Base-by-base conservation (phyloP, 2,329 filamentous ascomycete genomes). In the Colletotrichum orbiculare region DNA sequence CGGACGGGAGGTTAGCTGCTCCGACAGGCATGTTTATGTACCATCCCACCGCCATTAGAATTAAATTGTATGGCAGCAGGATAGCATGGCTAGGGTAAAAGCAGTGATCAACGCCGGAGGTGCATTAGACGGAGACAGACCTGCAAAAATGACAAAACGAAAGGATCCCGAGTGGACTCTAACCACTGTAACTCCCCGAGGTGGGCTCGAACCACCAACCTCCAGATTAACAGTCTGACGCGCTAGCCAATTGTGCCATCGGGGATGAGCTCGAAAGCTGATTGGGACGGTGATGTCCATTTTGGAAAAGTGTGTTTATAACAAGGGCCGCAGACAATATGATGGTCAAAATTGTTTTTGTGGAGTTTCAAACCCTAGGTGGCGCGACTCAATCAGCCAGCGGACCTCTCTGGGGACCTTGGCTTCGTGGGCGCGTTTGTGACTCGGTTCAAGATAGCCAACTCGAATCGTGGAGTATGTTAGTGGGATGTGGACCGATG, bases 181-280 rank as follows among this genome's bases (percentile, higher is more conserved):
- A 66, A 57, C 63, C 63, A 57, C 63, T 63, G 0, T 4, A 7
- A 9, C 62, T 65, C 62, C 62, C 62, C 63, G 62, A 65, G 62
- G 63, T 66, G 63, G 63, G 63, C 25, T 25, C 25, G 25, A 25
- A 25, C 25, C 25, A 25, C 25, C 25, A 25, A 25, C 25, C 25
- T 25, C 25, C 25, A 25, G 25, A 25, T 25, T 25, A 25, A 25
- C 25, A 25, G 25, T 25, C 25, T 25, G 25, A 25, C 25, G 25
- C 25, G 25, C 25, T 25, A 25, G 25, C 25, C 25, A 25, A 25
- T 25, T 25, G 25, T 66, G 63, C 63, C 63, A 66, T 66, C 63
- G 63, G 63, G 63, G 63, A 66, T 66, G 13, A 56, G 63, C 63
- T 66, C 57, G 6, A 11, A 4, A 63, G 53, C 63, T 66, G n/a